Conservation (phyloP, 2,329 filamentous ascomycete species). For the Pseudogymnoascus sp. region DNA sequence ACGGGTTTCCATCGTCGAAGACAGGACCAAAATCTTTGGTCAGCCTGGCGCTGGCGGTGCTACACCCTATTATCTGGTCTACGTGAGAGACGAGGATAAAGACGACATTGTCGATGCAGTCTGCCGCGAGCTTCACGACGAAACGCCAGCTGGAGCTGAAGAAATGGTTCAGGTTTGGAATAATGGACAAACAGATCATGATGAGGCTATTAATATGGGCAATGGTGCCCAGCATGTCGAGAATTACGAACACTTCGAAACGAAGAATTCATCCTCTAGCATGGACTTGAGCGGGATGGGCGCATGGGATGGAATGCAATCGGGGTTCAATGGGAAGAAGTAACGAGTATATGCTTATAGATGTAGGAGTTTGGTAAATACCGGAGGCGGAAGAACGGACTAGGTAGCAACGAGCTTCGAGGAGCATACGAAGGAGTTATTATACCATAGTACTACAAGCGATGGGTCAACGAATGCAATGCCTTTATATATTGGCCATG, state of each 20-base stretch:
- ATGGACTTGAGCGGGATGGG: slow-evolving; percentile 6
- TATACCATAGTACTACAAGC: background rate
- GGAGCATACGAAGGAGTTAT: background rate
- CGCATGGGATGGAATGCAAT: background rate
- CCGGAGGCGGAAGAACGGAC: background rate
- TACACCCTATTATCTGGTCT: slow-evolving; percentile 77
- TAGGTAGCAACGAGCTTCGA: background rate
- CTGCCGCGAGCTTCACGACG: slow-evolving; percentile 32
- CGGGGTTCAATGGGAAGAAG: background rate
- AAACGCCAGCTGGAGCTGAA: background rate
- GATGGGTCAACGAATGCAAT: slow-evolving; percentile 1
- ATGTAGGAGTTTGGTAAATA: background rate
- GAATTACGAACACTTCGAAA: slow-evolving; percentile 1
- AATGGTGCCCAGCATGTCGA: slow-evolving; percentile 7
- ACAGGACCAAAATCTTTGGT: slow-evolving; percentile 60
- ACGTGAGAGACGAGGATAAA: slow-evolving; percentile 62
- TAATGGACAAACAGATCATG: slow-evolving; percentile 1
- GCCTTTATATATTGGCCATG: background rate
- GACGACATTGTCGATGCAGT: slow-evolving; percentile 50
- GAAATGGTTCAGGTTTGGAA: background rate
- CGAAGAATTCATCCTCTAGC: background rate
- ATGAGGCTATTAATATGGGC: background rate
- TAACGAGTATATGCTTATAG: background rate
- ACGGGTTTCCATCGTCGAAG: slow-evolving; percentile 58
- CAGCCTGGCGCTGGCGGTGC: slow-evolving; percentile 54